Percentiles rank a stretch among this genome's conserved stretches.
Evolutionary conservation across 805 yeast genomes (phyloP).

Genomic region (Wickerhamiella lipophila): DNA sequence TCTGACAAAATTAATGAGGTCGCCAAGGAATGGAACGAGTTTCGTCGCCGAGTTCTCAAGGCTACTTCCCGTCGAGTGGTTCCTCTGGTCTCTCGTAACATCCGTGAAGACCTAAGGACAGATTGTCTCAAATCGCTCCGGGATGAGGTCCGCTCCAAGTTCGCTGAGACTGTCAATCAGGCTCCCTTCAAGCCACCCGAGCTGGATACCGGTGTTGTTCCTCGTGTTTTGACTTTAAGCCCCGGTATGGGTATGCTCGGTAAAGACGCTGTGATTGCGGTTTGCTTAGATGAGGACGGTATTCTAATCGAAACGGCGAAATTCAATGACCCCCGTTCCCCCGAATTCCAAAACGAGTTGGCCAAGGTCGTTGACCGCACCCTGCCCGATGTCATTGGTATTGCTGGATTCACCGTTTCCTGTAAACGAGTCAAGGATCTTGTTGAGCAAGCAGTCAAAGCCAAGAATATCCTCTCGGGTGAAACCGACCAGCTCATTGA

Average conservation of each 20-base stretch:
- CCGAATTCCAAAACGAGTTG: constrained; percentile 55
- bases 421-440: constrained; percentile 44
- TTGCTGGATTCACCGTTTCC: constrained; percentile 75
- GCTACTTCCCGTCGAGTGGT: constrained; percentile 56
- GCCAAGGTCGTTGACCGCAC: constrained; percentile 45
- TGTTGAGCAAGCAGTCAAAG: constrained; percentile 43
- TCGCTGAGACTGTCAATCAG: constrained; percentile 68
- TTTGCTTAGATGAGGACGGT: constrained; percentile 66
- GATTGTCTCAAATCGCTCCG: constrained; percentile 62
- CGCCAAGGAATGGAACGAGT: constrained; percentile 68
- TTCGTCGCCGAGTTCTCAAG: constrained; percentile 54
- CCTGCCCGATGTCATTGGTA: constrained; percentile 82
- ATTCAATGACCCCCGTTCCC: constrained; percentile 56
- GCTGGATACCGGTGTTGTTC: constrained; percentile 65
- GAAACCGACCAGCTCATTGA: constrained; percentile 35
- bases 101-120: constrained; percentile 69
- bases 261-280: constrained; percentile 77
- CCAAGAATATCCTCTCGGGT: constrained; percentile 34
- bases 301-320: constrained; percentile 64
- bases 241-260: constrained; percentile 75
- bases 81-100: constrained; percentile 54
- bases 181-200: constrained; percentile 84
- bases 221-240: constrained; percentile 69
- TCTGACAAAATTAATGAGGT: constrained; percentile 48
- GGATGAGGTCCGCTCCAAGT: constrained; percentile 53